Base-by-base conservation (phyloP, 1,284 basidiomycete species). In the Pisolithus thermaeus region DNA sequence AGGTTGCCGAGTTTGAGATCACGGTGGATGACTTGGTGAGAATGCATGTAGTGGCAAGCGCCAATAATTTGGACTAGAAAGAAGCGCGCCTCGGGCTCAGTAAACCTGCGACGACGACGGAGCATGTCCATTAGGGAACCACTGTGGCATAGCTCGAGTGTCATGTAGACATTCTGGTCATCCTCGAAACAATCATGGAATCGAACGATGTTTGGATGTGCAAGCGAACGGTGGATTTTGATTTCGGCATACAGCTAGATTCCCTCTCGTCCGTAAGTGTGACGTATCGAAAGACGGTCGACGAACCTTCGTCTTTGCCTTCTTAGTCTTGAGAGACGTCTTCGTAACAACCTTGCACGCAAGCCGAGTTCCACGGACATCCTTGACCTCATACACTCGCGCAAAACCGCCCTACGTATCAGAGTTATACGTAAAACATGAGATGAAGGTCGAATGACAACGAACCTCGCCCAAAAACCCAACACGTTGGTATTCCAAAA, bases 181-280 rank as follows among this genome's bases (percentile, higher is more conserved):
- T 97, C 96, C 71, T 99, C 95, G 65, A 98, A 98, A 68, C 93
- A 96, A 59, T 97, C 93, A 52, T 90, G 79, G 67, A 99, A 98
- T 18, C 76, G 73, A 55, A 98, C 94, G 55, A 99, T 90, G 70
- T 99, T 94, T 23, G 93, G 90, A 63, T 99, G 96, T 36, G 84
- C 72, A 50, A 98, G 81, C 20, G 92, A 88, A 55, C 88, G 84
- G 71, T 99, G 96, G 51, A 99, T 94, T 77, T 97, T 97, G 69
- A 99, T 98, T 78, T 99, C 96, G 55, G 95, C 95, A 63, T 96
- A 97, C 54, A 98, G 82, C 94, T 89, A 47, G 4, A 14, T 35
- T 0, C 28, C 18, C 11, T 36, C 2, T 35, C 18, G 36, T n/a
- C 11, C 14, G 49, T 52, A 45, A 55, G 52, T 32, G 49, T 35